Conservation (phyloP, 2,329 filamentous ascomycete genomes). For the Alternaria incomplexa region DNA sequence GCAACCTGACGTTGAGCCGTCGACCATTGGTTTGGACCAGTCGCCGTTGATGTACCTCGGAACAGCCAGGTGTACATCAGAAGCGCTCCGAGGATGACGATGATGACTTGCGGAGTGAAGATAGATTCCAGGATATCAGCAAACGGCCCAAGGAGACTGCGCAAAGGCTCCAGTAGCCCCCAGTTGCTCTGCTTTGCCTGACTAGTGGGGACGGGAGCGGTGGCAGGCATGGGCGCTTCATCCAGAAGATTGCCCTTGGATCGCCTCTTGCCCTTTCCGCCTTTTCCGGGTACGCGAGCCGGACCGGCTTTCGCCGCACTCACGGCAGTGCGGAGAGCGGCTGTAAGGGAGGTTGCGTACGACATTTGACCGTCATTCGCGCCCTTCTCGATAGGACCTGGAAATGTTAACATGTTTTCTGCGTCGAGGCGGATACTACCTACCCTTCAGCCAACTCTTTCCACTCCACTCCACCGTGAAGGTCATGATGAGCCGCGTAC, state of each 20-base stretch:
- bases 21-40: constrained; percentile 42
- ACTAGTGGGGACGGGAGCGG: constrained; percentile 32
- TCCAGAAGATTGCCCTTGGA: constrained; percentile 61
- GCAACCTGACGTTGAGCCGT: constrained; percentile 74
- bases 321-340: constrained; percentile 74
- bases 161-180: constrained; percentile 82
- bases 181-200: constrained; percentile 58
- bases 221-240: constrained; percentile 48
- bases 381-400: constrained; percentile 94
- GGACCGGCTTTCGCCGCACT: constrained; percentile 65
- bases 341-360: constrained; percentile 81
- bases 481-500: constrained; percentile 83
- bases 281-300: constrained; percentile 56
- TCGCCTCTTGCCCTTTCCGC: constrained; percentile 59
- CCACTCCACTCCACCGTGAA: constrained; percentile 95
- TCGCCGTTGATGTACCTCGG: constrained; percentile 38
- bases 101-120: constrained; percentile 77
- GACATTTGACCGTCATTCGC: constrained; percentile 86
- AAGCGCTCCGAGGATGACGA: constrained; percentile 72
- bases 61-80: constrained; percentile 44
- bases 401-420: constrained; percentile 13
- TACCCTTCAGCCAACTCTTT: constrained; percentile 98
- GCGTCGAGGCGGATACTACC: neutral
- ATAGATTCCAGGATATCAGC: constrained; percentile 73
- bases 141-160: constrained; percentile 71